Evolutionary conservation across 139 green algal species (phyloP).

Genomic region (Astrephomene gubernaculifera): DNA sequence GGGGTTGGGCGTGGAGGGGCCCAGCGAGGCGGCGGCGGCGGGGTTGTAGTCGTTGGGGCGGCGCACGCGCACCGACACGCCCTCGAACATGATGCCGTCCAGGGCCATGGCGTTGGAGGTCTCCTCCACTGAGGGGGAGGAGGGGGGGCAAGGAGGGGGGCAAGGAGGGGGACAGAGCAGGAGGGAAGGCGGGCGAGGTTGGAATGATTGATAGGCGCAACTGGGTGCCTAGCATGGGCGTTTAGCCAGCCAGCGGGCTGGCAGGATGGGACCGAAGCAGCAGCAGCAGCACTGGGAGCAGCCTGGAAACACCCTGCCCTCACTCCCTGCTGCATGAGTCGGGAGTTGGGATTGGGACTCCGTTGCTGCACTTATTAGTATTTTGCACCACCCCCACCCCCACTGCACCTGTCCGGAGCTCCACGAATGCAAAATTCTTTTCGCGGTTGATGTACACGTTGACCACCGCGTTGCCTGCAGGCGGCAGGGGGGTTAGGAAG

Average conservation of each 20-base stretch:
- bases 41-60: slow-evolving; percentile 99
- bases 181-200: too few species aligned
- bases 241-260: too few species aligned
- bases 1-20: slow-evolving; percentile 85
- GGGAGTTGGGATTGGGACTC: too few species aligned
- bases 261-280: too few species aligned
- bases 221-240: too few species aligned
- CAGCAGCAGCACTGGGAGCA: neutral
- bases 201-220: too few species aligned
- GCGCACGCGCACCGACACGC: slow-evolving; percentile 90
- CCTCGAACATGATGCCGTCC: slow-evolving; percentile 98
- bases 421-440: slow-evolving; percentile 98
- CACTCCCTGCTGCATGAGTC: too few species aligned
- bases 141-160: neutral
- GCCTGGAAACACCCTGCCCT: neutral
- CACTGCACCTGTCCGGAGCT: slow-evolving; percentile 88
- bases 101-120: slow-evolving; percentile 94
- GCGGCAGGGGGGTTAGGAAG: neutral
- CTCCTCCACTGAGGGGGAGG: slow-evolving; percentile 89
- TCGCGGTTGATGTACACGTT: slow-evolving; percentile 99
- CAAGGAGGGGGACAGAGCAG: neutral
- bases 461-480: slow-evolving; percentile 87
- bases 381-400: neutral
- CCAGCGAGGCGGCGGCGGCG: slow-evolving; percentile 81
- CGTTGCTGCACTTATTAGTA: too few species aligned